Evolutionary conservation across 805 yeast species (phyloP).

Genomic region (Lipomyces mesembrius): DNA sequence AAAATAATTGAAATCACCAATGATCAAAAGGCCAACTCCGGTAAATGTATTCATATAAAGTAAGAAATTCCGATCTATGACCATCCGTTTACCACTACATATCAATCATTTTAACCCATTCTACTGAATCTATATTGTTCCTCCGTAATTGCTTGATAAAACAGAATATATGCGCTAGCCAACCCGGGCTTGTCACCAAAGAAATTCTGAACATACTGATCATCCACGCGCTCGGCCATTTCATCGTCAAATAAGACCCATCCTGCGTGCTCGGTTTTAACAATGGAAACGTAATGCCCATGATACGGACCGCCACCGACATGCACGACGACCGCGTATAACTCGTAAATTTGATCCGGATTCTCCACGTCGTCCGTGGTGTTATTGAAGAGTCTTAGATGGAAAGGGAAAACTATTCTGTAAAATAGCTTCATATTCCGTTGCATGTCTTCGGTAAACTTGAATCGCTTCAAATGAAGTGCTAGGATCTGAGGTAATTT

Average conservation of each 20-base stretch:
- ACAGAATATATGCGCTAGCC: slow-evolving; percentile 88
- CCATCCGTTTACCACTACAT: too few relatives aligned
- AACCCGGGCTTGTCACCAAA: slow-evolving; percentile 87
- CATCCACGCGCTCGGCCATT: slow-evolving; percentile 86
- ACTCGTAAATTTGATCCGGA: slow-evolving; percentile 69
- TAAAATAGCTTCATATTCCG: slow-evolving; percentile 85
- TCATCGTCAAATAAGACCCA: slow-evolving; percentile 97
- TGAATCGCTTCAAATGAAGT: slow-evolving; percentile 87
- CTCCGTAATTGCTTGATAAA: slow-evolving; percentile 68
- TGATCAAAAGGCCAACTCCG: not conserved
- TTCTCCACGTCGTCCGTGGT: slow-evolving; percentile 61
- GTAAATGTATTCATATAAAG: not conserved
- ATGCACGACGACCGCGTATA: slow-evolving; percentile 87
- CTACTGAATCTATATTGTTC: slow-evolving; percentile 9
- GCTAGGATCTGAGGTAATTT: slow-evolving; percentile 77
- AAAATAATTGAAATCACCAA: not conserved
- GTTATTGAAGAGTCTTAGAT: slow-evolving; percentile 63
- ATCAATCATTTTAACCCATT: not conserved
- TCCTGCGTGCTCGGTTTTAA: slow-evolving; percentile 75
- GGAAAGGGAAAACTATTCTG: slow-evolving; percentile 78
- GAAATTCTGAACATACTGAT: slow-evolving; percentile 77
- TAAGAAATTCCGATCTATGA: too few relatives aligned
- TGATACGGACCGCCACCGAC: slow-evolving; percentile 98
- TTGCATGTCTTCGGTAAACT: slow-evolving; percentile 81
- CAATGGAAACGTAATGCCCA: slow-evolving; percentile 90